Percentiles rank a stretch among this genome's conserved stretches.
phyloP scores from a whole-genome alignment of 2,329 filamentous ascomycete genomes.

The Alternaria dauci region DNA sequence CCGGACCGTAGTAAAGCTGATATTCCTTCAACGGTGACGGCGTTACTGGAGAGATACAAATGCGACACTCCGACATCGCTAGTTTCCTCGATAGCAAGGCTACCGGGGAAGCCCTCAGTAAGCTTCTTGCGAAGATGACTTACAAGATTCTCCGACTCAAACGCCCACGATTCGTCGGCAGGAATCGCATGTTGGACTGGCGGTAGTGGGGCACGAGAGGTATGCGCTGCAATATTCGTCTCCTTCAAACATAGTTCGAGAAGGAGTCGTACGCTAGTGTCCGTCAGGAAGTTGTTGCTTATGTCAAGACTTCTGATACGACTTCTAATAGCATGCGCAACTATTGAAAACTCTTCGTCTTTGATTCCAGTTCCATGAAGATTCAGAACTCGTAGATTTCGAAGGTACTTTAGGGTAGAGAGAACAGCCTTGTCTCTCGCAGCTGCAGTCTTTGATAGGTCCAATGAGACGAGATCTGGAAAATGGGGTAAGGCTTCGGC shows the following conservation, averaged over 20 bases:
- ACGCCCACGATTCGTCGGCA: slow-evolving; percentile 44
- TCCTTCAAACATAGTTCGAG: slow-evolving; percentile 61
- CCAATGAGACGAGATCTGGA: slow-evolving; percentile 64
- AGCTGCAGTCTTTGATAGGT: slow-evolving; percentile 63
- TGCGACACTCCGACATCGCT: slow-evolving; percentile 66
- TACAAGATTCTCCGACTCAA: slow-evolving; percentile 60
- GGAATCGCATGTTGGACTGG: slow-evolving; percentile 41
- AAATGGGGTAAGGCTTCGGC: slow-evolving; percentile 62
- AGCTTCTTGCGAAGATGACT: slow-evolving; percentile 56
- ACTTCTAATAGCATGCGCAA: slow-evolving; percentile 61
- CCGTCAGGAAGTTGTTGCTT: slow-evolving; percentile 65
- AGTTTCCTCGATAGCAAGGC: slow-evolving; percentile 64
- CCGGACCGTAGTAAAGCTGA: slow-evolving; percentile 61
- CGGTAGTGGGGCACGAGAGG: slow-evolving; percentile 25
- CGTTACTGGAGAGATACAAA: slow-evolving; percentile 66
- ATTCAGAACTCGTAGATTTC: slow-evolving; percentile 65
- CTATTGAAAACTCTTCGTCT: slow-evolving; percentile 61
- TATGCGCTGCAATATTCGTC: slow-evolving; percentile 16
- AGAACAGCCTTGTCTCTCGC: slow-evolving; percentile 61
- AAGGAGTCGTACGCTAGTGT: slow-evolving; percentile 61
- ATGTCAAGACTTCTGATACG: slow-evolving; percentile 65
- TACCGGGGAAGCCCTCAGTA: slow-evolving; percentile 56
- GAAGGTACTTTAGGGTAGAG: slow-evolving; percentile 56
- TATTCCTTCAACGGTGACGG: slow-evolving; percentile 64
- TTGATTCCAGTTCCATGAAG: slow-evolving; percentile 62